Evolutionary conservation across 257 asterid species (phyloP).

Genomic region (Plantago ovata): DNA sequence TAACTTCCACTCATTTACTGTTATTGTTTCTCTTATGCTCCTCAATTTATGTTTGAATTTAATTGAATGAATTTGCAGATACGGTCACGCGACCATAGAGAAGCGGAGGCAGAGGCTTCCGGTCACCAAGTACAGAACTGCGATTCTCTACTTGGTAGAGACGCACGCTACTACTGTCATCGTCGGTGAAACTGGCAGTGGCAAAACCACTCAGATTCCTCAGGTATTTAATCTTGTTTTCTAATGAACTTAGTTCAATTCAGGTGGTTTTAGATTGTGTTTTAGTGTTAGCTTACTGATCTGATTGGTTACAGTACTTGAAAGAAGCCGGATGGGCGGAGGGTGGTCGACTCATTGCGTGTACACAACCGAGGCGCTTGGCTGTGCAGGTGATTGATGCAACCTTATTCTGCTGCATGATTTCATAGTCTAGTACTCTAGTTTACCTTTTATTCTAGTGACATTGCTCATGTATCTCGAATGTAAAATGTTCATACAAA

Average conservation of each 20-base stretch:
- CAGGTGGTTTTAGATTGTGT: not conserved
- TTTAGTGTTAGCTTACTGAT: slow-evolving; percentile 3
- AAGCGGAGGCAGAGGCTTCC: slow-evolving; percentile 78
- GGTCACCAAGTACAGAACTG: slow-evolving; percentile 60
- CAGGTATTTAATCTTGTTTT: slow-evolving; percentile 42
- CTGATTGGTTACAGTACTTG: slow-evolving; percentile 46
- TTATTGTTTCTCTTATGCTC: not conserved
- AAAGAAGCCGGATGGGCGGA: slow-evolving; percentile 98
- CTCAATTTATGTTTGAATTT: not conserved
- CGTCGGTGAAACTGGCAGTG: slow-evolving; percentile 97
- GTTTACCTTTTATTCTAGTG: not conserved
- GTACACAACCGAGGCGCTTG: slow-evolving; percentile 95
- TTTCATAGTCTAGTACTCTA: not conserved
- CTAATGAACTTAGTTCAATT: not conserved
- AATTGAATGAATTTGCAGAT: slow-evolving; percentile 31
- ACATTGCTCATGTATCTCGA: not conserved
- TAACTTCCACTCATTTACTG: not conserved
- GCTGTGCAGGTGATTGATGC: slow-evolving; percentile 75
- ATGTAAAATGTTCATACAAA: not conserved
- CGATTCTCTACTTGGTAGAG: slow-evolving; percentile 78
- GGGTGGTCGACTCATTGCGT: slow-evolving; percentile 85
- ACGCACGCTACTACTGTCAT: slow-evolving; percentile 81
- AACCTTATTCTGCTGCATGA: not conserved
- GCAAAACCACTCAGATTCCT: slow-evolving; percentile 97
- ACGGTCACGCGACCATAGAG: slow-evolving; percentile 58